phyloP scores from a whole-genome alignment of 768 basidiomycete genomes.

The Tulasnella sp. region DNA sequence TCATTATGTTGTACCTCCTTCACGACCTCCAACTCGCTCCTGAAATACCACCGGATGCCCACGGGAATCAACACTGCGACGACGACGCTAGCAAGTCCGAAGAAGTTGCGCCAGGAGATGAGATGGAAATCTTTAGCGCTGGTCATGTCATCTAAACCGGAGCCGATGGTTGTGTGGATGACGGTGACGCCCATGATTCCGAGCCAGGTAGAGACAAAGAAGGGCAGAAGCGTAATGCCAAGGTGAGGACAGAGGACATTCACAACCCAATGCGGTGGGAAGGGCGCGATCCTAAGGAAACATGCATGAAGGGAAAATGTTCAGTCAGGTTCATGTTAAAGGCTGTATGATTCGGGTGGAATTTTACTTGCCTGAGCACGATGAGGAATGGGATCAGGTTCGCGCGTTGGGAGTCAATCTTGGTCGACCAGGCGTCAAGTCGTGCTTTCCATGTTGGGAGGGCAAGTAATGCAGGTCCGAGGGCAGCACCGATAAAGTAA shows the following conservation, averaged over 20 bases:
- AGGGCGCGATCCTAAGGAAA: slow-evolving; percentile 62
- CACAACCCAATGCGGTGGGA: slow-evolving; percentile 89
- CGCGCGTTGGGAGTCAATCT: slow-evolving; percentile 66
- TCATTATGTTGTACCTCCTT: slow-evolving; percentile 28
- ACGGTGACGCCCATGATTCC: slow-evolving; percentile 85
- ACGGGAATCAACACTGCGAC: slow-evolving; percentile 92
- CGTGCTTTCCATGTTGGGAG: slow-evolving; percentile 75
- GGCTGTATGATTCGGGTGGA: too few relatives aligned
- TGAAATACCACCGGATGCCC: slow-evolving; percentile 74
- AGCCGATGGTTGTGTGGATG: slow-evolving; percentile 90
- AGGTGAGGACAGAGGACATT: slow-evolving; percentile 90
- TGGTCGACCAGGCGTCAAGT: slow-evolving; percentile 71
- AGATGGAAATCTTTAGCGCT: slow-evolving; percentile 87
- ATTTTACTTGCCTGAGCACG: slow-evolving; percentile 41
- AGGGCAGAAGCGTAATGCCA: slow-evolving; percentile 71
- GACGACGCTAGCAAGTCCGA: slow-evolving; percentile 73
- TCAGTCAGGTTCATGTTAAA: not conserved
- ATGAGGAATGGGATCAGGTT: slow-evolving; percentile 89
- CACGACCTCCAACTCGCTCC: slow-evolving; percentile 42
- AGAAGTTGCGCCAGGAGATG: slow-evolving; percentile 83
- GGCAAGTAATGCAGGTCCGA: slow-evolving; percentile 84
- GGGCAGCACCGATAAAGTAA: slow-evolving; percentile 83
- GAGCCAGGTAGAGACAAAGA: slow-evolving; percentile 84
- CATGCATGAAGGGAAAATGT: not conserved
- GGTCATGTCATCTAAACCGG: slow-evolving; percentile 89